Base-by-base conservation (phyloP, 1,284 basidiomycete species). In the Mixia osmundae region DNA sequence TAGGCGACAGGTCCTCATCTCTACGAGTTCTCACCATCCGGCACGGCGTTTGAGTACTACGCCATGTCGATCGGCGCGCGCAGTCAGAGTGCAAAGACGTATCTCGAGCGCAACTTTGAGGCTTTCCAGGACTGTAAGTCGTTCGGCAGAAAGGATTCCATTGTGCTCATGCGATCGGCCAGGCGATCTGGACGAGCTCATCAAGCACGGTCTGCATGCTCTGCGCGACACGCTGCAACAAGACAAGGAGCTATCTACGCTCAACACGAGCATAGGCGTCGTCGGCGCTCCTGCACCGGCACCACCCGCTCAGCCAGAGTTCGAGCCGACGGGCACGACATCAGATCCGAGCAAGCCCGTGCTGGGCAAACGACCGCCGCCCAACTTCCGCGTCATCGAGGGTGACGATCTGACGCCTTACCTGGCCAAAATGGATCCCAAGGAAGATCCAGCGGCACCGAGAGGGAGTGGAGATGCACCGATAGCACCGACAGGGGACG, bases 51-150 rank as follows among this genome's bases (percentile, higher is more conserved):
- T 55, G 91, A 97, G 58, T 99, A 95, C 62, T 85, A 75, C 54
- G 91, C 91, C 30, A 91, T 95, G 71, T 87, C 82, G 21, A 95
- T 99, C 56, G 91, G 91, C 35, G 91, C 91, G 12, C 71, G 91
- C 33, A 82, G 75, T 57, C 91, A 97, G 61, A 87, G 79, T 49
- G 89, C 91, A 37, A 97, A 95, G 63, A 99, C 91, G 6, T 97
- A 97, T 56, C 65, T 99, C 21, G 91, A 99, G 64, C 76, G 77
- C 56, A 73, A 95, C 55, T 87, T 72, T 51, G 76, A 83, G 53
- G 69, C 67, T 48, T 95, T 97, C 53, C 63, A 65, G 19, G 71
- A 78, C 53, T 71, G 80, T 87, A 43, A 48, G 76, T 65, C 11
- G 7, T 11, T 18, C 19, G 15, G 7, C 15, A 20, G 7, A 16